Percentiles rank a stretch among this genome's conserved stretches.
Evolutionary conservation across 805 yeast species (phyloP).

Genomic region (Cyberlindnera xylosilytica): DNA sequence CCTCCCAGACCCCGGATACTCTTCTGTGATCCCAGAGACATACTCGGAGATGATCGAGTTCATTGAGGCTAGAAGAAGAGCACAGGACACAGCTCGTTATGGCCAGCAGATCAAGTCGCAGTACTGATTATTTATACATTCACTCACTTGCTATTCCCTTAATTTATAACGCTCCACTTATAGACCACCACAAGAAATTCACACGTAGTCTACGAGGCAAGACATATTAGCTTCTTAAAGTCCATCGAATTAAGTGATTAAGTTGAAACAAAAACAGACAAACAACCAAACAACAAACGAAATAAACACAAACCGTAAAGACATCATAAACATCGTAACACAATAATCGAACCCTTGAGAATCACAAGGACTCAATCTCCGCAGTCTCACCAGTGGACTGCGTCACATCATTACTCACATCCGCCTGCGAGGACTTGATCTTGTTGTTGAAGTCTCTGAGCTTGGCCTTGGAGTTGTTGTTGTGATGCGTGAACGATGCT

Average conservation of each 20-base stretch:
- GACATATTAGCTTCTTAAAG: too few species aligned
- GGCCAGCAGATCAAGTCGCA: conserved; percentile 41
- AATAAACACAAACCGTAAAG: background rate
- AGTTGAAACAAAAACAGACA: background rate
- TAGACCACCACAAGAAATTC: too few species aligned
- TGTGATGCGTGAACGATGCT: conserved; percentile 24
- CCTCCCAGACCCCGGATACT: conserved; percentile 48
- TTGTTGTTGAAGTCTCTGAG: conserved; percentile 34
- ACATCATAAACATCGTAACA: conserved; percentile 4
- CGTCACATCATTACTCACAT: conserved; percentile 30
- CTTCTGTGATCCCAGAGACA: conserved; percentile 80
- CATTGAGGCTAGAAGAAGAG: conserved; percentile 87
- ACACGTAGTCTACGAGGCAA: too few species aligned
- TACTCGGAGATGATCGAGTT: conserved; percentile 92
- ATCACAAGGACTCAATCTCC: conserved; percentile 28
- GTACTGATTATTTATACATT: background rate
- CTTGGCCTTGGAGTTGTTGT: conserved; percentile 29
- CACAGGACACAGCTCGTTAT: conserved; percentile 73
- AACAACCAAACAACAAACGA: background rate
- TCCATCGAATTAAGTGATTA: conserved; percentile 1
- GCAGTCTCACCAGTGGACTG: conserved; percentile 27
- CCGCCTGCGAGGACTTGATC: conserved; percentile 29
- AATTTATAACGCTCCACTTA: too few species aligned
- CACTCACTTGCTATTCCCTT: background rate
- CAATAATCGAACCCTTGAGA: background rate